Conservation (phyloP, 257 asterid species). For the Phtheirospermum japonicum region DNA sequence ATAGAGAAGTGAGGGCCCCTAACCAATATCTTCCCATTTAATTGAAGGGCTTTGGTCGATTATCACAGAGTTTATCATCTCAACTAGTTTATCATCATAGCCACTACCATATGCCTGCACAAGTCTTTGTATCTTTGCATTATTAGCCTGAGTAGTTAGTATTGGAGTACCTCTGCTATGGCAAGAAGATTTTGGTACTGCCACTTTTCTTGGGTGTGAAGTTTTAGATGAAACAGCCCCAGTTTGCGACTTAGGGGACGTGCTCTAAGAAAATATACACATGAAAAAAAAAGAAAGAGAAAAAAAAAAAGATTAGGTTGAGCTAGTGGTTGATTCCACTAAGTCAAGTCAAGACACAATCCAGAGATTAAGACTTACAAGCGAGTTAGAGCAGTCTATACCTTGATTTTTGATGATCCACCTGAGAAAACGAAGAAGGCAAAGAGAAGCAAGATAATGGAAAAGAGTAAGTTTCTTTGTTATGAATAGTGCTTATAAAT, state of each 20-base stretch:
- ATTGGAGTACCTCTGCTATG: conserved; percentile 34
- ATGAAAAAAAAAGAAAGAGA: too few species aligned
- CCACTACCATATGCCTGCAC: conserved; percentile 49
- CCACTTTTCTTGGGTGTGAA: conserved; percentile 51
- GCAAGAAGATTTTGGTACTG: conserved; percentile 43
- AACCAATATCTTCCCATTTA: conserved; percentile 99
- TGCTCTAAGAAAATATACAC: conserved; percentile 41
- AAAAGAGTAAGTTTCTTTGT: conserved; percentile 19
- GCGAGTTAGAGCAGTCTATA: conserved; percentile 53
- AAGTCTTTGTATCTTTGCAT: conserved; percentile 38
- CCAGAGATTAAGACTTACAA: conserved; percentile 44
- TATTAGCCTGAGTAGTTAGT: conserved; percentile 41
- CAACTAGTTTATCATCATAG: conserved; percentile 77
- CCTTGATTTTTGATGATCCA: conserved; percentile 69
- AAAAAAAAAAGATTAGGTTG: conserved; percentile 22
- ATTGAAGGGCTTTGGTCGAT: conserved; percentile 89
- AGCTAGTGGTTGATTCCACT: conserved; percentile 23
- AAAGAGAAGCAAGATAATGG: conserved; percentile 26
- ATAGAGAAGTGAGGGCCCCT: conserved; percentile 33
- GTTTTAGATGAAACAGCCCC: conserved; percentile 38
- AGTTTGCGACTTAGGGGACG: conserved; percentile 46
- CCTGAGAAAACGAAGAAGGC: conserved; percentile 39
- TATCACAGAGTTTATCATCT: conserved; percentile 88
- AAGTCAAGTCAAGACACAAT: conserved; percentile 20
- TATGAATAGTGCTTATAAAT: conserved; percentile 15